These are phyloP conservation scores for Rhizopogon rudus DNA, from an alignment of 768 basidiomycete genomes.

Conservation along the genomic window DNA sequence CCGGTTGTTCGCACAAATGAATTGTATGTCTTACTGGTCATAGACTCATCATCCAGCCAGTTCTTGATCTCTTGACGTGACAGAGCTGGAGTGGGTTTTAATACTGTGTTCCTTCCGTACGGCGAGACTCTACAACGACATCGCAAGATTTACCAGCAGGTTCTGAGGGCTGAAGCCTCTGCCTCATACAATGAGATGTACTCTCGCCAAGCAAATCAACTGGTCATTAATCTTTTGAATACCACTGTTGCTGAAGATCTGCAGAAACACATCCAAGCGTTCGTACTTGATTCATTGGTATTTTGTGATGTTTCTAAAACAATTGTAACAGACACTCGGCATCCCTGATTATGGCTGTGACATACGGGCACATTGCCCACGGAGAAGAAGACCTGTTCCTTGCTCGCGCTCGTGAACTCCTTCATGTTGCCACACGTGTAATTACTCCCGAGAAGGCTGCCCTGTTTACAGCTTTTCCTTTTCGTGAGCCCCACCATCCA, in stretches of 20 bases:
- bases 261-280: conserved; percentile 4
- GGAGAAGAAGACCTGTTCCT: neutral
- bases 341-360: neutral
- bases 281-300: no score
- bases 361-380: neutral
- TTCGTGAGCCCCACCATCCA: neutral
- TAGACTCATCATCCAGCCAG: neutral
- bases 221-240: conserved; percentile 10
- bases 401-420: neutral
- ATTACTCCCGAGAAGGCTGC: neutral
- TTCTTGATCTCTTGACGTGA: neutral
- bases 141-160: conserved; percentile 17
- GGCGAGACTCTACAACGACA: conserved; percentile 15
- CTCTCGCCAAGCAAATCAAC: conserved; percentile 13
- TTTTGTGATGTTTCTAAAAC: neutral
- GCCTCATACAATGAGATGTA: conserved; percentile 12
- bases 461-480: conserved; percentile 1
- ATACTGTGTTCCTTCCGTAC: conserved; percentile 1
- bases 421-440: neutral
- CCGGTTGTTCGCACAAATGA: conserved; percentile 8
- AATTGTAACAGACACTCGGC: neutral
- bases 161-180: conserved; percentile 14
- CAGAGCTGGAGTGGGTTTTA: neutral
- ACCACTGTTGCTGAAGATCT: neutral
- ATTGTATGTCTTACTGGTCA: neutral